Evolutionary conservation across 2,329 filamentous ascomycete species (phyloP).

Genomic region (Aureobasidium mangrovei): DNA sequence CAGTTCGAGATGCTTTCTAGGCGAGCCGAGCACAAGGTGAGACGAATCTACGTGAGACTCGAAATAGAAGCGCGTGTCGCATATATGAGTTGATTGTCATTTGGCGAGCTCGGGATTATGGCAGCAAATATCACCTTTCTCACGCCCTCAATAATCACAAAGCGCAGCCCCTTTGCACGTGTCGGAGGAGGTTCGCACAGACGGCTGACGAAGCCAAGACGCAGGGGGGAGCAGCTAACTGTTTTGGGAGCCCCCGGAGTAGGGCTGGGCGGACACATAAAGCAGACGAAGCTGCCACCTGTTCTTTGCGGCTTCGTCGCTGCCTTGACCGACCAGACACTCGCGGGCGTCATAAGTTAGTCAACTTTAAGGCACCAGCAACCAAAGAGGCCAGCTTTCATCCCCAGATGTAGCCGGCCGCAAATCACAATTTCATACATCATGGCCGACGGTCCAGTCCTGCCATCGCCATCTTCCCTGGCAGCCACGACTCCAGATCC

Average conservation of each 20-base stretch:
- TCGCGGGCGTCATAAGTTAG: not conserved
- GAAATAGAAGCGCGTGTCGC: not conserved
- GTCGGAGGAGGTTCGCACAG: not conserved
- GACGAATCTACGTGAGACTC: not conserved
- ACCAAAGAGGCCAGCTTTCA: slow-evolving; percentile 7
- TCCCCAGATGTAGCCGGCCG: slow-evolving; percentile 11
- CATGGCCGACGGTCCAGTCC: slow-evolving; percentile 11
- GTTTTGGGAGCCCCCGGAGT: not conserved
- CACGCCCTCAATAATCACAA: too few species aligned
- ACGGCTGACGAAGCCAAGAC: not conserved
- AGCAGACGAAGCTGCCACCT: not conserved
- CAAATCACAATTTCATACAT: not conserved
- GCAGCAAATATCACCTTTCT: too few species aligned
- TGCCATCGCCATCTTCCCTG: slow-evolving; percentile 1
- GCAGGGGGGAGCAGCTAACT: not conserved
- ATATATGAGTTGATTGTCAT: not conserved
- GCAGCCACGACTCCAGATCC: slow-evolving; percentile 11
- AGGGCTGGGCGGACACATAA: not conserved
- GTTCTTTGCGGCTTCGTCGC: not conserved
- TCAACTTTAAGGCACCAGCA: slow-evolving; percentile 7
- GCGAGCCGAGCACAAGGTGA: not conserved
- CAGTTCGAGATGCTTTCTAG: not conserved
- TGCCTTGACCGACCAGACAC: not conserved
- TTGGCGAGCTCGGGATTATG: too few species aligned
- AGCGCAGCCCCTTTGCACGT: slow-evolving; percentile 1